Evolutionary conservation across 2,329 filamentous ascomycete species (phyloP).

Genomic region (Claviceps quebecensis): DNA sequence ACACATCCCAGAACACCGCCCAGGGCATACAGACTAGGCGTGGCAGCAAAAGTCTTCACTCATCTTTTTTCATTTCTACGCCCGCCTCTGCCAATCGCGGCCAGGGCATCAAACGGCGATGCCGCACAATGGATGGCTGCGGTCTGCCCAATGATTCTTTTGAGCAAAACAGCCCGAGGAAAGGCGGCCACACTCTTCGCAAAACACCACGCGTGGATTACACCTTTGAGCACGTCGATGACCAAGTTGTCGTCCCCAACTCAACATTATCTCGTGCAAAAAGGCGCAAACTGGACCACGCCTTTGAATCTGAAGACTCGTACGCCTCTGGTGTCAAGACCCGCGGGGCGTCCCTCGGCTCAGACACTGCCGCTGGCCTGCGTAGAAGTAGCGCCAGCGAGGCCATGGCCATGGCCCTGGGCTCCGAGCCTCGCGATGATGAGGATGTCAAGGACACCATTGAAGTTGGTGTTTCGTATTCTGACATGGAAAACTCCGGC

Average conservation of each 20-base stretch:
- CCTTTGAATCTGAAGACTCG: conserved; percentile 21
- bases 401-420: conserved; percentile 20
- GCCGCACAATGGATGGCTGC: conserved; percentile 28
- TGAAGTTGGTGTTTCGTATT: conserved; percentile 33
- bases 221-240: conserved; percentile 37
- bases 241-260: conserved; percentile 27
- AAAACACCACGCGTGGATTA: conserved; percentile 44
- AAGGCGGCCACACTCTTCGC: conserved; percentile 44
- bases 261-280: conserved; percentile 21
- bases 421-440: conserved; percentile 23
- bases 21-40: conserved; percentile 11
- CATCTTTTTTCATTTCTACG: conserved; percentile 24
- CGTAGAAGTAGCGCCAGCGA: conserved; percentile 26
- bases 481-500: conserved; percentile 20
- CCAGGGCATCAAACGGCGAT: conserved; percentile 26
- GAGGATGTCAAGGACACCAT: conserved; percentile 44
- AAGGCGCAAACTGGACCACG: conserved; percentile 23
- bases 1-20: background rate
- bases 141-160: conserved; percentile 24
- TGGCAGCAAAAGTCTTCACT: conserved; percentile 21
- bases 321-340: conserved; percentile 18
- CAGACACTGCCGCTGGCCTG: conserved; percentile 19
- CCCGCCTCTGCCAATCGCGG: conserved; percentile 14
- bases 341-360: conserved; percentile 22
- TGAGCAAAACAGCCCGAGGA: conserved; percentile 35